Conservation (phyloP, 257 asterid species). For the Forsythia viridissima region DNA sequence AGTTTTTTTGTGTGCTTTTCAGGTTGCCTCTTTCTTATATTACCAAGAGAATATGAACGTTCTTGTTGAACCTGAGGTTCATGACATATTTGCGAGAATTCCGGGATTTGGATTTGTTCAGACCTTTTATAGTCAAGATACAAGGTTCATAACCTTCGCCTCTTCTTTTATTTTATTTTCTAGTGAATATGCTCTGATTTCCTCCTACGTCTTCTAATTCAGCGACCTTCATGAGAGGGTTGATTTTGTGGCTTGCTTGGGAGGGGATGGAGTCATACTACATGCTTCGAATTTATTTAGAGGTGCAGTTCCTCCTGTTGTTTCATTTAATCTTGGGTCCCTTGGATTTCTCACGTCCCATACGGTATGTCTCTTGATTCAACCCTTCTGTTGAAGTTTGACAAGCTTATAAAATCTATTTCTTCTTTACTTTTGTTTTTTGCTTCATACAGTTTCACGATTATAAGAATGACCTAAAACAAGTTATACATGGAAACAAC, state of each 20-base stretch:
- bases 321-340: constrained; percentile 97
- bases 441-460: constrained; percentile 63
- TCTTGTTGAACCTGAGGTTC: constrained; percentile 98
- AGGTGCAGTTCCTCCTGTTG: constrained; percentile 98
- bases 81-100: constrained; percentile 86
- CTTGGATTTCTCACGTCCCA: constrained; percentile 98
- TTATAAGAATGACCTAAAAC: constrained; percentile 80
- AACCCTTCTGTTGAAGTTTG: constrained; percentile 13
- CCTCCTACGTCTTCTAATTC: constrained; percentile 22
- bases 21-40: constrained; percentile 92
- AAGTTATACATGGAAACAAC: constrained; percentile 79
- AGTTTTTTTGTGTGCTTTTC: constrained; percentile 26
- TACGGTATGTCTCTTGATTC: constrained; percentile 55
- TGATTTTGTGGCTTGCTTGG: constrained; percentile 97
- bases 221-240: constrained; percentile 98
- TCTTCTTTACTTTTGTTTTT: not conserved
- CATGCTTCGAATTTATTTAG: constrained; percentile 95
- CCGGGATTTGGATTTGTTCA: constrained; percentile 99
- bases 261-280: constrained; percentile 99
- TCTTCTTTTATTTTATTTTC: not conserved
- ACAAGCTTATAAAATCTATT: constrained; percentile 13
- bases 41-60: constrained; percentile 91
- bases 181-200: not conserved
- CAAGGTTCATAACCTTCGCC: constrained; percentile 62
- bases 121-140: constrained; percentile 96